phyloP scores from a whole-genome alignment of 768 basidiomycete species.

The Lentinula lateritia region DNA sequence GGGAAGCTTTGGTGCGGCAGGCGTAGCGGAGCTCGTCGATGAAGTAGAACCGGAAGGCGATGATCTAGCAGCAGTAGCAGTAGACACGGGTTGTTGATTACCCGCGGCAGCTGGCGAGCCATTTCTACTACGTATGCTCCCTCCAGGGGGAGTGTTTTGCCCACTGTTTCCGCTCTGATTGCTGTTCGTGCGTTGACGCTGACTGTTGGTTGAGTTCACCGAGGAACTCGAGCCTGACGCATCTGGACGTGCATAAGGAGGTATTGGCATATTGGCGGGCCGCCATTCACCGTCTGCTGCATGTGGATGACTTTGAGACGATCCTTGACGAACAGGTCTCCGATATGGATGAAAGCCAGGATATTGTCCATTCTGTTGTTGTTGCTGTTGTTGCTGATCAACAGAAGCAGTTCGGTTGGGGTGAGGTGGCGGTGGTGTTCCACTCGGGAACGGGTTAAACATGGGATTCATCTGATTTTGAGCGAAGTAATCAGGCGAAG shows the following conservation, averaged over 20 bases:
- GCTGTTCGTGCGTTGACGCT: conserved; percentile 65
- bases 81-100: conserved; percentile 11
- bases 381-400: conserved; percentile 36
- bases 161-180: conserved; percentile 55
- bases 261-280: conserved; percentile 46
- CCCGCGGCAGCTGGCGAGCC: conserved; percentile 25
- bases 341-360: conserved; percentile 81
- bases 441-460: conserved; percentile 65
- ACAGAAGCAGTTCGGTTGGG: conserved; percentile 35
- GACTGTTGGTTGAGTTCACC: conserved; percentile 58
- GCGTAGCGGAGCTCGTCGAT: conserved; percentile 11
- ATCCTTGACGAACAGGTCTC: conserved; percentile 51
- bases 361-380: conserved; percentile 31
- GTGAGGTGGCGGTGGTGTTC: conserved; percentile 62
- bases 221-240: conserved; percentile 78
- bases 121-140: conserved; percentile 31
- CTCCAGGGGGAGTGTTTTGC: conserved; percentile 26
- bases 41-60: conserved; percentile 19
- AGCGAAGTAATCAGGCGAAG: conserved; percentile 49
- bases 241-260: conserved; percentile 75
- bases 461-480: conserved; percentile 41
- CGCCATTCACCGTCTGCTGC: conserved; percentile 43
- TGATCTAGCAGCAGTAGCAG: conserved; percentile 9
- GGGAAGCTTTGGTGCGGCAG: conserved; percentile 25
- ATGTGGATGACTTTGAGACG: conserved; percentile 23